phyloP scores from a whole-genome alignment of 345 rosid genomes.

The Moricandia moricandioides region DNA sequence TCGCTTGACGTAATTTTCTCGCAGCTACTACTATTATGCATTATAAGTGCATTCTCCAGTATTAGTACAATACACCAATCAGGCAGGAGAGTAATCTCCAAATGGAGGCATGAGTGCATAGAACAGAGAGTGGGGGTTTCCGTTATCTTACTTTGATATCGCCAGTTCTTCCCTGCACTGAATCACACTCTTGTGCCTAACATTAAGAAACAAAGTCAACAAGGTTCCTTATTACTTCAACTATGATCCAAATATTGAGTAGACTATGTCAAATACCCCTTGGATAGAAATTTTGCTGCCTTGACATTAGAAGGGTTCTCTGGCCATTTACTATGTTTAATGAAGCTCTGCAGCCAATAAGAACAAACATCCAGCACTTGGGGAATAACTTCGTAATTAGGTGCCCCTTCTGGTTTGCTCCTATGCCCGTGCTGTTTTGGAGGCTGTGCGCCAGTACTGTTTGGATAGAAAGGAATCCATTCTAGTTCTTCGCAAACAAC shows the following conservation, averaged over 20 bases:
- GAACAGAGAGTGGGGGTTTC: conserved; percentile 14
- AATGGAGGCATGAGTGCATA: conserved; percentile 12
- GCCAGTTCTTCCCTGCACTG: conserved; percentile 67
- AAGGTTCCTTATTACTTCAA: not conserved
- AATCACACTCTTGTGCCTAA: conserved; percentile 70
- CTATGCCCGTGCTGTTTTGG: conserved; percentile 57
- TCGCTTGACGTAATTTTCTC: conserved; percentile 10
- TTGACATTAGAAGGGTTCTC: conserved; percentile 83
- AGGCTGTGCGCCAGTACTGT: conserved; percentile 35
- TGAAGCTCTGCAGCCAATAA: conserved; percentile 92
- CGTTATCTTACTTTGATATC: conserved; percentile 54
- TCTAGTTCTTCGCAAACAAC: conserved; percentile 95
- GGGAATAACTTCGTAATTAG: conserved; percentile 76
- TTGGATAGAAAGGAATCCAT: conserved; percentile 85
- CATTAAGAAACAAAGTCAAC: conserved; percentile 25
- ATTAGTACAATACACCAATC: conserved; percentile 14
- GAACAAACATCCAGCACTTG: conserved; percentile 72
- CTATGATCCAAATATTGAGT: conserved; percentile 3
- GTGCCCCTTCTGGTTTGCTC: conserved; percentile 59
- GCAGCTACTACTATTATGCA: conserved; percentile 8
- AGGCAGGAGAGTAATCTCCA: not conserved
- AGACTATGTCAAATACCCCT: conserved; percentile 53
- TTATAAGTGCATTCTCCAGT: conserved; percentile 15
- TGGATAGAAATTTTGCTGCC: conserved; percentile 80
- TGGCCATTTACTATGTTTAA: conserved; percentile 90